Conservation (phyloP, 768 basidiomycete genomes). For the Tricholoma matsutake region DNA sequence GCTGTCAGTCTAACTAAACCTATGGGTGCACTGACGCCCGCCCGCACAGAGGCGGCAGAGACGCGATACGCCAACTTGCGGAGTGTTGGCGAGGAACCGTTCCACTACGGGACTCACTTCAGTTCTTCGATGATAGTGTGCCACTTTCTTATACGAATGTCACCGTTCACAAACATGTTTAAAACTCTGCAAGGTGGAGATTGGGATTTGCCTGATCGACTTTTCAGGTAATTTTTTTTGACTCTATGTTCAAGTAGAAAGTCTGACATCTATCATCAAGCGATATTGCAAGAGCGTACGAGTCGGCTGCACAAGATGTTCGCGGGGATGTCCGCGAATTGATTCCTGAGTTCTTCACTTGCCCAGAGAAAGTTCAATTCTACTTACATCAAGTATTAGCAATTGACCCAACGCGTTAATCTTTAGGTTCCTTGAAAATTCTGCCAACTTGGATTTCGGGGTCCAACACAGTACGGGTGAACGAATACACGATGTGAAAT, state of each 20-base stretch:
- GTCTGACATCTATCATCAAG: slow-evolving; percentile 30
- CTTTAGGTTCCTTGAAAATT: slow-evolving; percentile 77
- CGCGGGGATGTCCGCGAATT: slow-evolving; percentile 92
- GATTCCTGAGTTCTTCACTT: slow-evolving; percentile 86
- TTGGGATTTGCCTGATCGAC: slow-evolving; percentile 88
- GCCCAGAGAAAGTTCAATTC: slow-evolving; percentile 59
- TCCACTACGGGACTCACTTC: slow-evolving; percentile 94
- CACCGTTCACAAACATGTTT: slow-evolving; percentile 94
- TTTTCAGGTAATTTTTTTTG: slow-evolving; percentile 62
- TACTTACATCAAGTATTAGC: neutral
- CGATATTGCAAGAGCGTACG: slow-evolving; percentile 77
- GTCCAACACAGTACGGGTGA: slow-evolving; percentile 69
- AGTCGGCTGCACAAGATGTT: slow-evolving; percentile 80
- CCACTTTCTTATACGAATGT: slow-evolving; percentile 86
- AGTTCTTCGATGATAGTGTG: slow-evolving; percentile 97
- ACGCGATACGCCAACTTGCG: slow-evolving; percentile 71
- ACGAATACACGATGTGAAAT: slow-evolving; percentile 80
- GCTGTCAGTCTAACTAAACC: slow-evolving; percentile 68
- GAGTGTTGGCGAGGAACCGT: slow-evolving; percentile 83
- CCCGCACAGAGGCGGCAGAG: slow-evolving; percentile 70
- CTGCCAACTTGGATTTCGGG: slow-evolving; percentile 77
- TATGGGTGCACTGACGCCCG: slow-evolving; percentile 85
- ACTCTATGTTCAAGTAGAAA: slow-evolving; percentile 2
- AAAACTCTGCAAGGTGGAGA: slow-evolving; percentile 91
- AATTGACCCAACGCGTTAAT: neutral